These are phyloP conservation scores for Orbilia javanica DNA, from an alignment of 2,329 filamentous ascomycete genomes.

Conservation along the genomic window DNA sequence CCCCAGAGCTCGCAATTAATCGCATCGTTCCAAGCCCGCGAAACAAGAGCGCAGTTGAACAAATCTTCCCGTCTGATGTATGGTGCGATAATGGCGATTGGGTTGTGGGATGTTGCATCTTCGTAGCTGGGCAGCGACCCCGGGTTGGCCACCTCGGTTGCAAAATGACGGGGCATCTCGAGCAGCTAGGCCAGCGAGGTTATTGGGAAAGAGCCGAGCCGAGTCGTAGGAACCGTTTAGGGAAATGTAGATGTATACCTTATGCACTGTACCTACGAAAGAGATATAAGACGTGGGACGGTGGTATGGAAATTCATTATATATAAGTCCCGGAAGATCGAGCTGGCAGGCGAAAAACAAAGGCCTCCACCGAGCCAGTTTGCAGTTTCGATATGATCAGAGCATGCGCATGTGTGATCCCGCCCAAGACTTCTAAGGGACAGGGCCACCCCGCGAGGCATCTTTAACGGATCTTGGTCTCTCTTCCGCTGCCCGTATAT, in stretches of 20 bases:
- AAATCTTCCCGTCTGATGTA: constrained; percentile 59
- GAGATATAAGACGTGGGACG: neutral
- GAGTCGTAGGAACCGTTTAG: too few species aligned
- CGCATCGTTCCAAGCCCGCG: constrained; percentile 53
- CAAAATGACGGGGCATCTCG: constrained; percentile 13
- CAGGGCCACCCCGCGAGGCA: neutral
- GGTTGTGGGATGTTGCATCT: constrained; percentile 59
- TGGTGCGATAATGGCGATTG: constrained; percentile 53
- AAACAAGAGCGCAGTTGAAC: constrained; percentile 57
- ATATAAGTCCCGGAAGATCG: too few species aligned
- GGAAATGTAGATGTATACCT: too few species aligned
- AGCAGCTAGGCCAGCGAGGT: neutral
- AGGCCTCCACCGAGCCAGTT: neutral
- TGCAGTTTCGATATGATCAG: neutral
- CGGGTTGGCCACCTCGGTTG: constrained; percentile 7
- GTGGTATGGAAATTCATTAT: neutral
- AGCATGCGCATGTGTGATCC: neutral
- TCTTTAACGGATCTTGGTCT: neutral
- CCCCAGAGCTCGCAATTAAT: constrained; percentile 59
- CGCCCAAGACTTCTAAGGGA: neutral
- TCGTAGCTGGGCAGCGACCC: constrained; percentile 59
- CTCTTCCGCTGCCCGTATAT: neutral
- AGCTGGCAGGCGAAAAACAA: neutral
- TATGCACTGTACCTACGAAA: neutral
- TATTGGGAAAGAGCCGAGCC: neutral